phyloP scores from a whole-genome alignment of 2,329 filamentous ascomycete genomes.

The Thelonectria olida region DNA sequence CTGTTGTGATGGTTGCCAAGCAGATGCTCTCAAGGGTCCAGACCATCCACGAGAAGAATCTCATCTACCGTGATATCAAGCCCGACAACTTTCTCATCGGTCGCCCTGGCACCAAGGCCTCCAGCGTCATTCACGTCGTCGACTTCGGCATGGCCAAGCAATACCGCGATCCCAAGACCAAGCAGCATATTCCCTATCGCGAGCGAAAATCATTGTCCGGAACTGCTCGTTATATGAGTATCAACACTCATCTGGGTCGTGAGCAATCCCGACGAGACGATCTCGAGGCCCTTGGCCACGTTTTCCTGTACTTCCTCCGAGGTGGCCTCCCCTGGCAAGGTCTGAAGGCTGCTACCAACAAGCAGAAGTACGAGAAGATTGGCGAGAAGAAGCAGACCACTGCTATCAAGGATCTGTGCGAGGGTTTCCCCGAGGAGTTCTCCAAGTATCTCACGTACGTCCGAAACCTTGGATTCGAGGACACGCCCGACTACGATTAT shows the following conservation, averaged over 20 bases:
- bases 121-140: slow-evolving; percentile 97
- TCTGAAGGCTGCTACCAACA: slow-evolving; percentile 77
- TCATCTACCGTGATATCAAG: slow-evolving; percentile 99
- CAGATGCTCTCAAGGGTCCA: slow-evolving; percentile 97
- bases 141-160: slow-evolving; percentile 99
- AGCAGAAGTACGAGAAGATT: slow-evolving; percentile 99
- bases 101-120: slow-evolving; percentile 88
- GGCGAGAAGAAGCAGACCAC: slow-evolving; percentile 99
- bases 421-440: slow-evolving; percentile 96
- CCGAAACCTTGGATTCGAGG: slow-evolving; percentile 96
- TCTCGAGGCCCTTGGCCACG: slow-evolving; percentile 84
- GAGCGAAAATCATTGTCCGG: slow-evolving; percentile 97
- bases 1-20: slow-evolving; percentile 98
- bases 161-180: slow-evolving; percentile 97
- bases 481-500: slow-evolving; percentile 98
- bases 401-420: slow-evolving; percentile 94
- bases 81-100: slow-evolving; percentile 99
- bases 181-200: slow-evolving; percentile 97
- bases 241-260: slow-evolving; percentile 96
- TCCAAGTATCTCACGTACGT: slow-evolving; percentile 98
- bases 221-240: slow-evolving; percentile 98
- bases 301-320: slow-evolving; percentile 80
- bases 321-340: slow-evolving; percentile 78
- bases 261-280: slow-evolving; percentile 97
- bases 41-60: slow-evolving; percentile 97